Conservation (phyloP, 2,329 filamentous ascomycete species). For the Gremmenia infestans region DNA sequence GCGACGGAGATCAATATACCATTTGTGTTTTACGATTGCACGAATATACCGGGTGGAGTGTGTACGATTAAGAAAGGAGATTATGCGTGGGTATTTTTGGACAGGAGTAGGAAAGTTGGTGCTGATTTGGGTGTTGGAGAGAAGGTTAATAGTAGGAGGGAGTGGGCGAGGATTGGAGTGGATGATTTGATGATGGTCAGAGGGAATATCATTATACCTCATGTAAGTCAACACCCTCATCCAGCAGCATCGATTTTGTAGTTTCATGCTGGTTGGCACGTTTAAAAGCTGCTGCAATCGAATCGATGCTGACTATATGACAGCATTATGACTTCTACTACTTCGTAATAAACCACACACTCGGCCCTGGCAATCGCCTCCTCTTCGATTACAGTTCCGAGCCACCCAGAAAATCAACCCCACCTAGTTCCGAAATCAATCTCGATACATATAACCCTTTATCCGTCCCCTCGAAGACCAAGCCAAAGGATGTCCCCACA, state of each 20-base stretch:
- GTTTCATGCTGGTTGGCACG: too few species aligned
- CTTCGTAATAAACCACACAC: constrained; percentile 84
- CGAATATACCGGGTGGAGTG: constrained; percentile 77
- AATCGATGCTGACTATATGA: constrained; percentile 21
- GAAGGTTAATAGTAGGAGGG: constrained; percentile 55
- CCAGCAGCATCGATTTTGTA: too few species aligned
- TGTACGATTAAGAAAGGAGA: constrained; percentile 92
- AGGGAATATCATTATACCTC: constrained; percentile 86
- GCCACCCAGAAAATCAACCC: constrained; percentile 31
- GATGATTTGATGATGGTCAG: constrained; percentile 93
- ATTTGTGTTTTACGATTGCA: constrained; percentile 96
- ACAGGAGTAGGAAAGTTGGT: constrained; percentile 85
- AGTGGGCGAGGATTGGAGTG: constrained; percentile 91
- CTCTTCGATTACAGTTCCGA: constrained; percentile 72
- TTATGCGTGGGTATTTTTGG: constrained; percentile 85
- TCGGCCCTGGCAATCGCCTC: constrained; percentile 63
- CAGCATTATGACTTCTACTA: constrained; percentile 98
- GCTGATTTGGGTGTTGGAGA: constrained; percentile 73
- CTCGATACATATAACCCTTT: constrained; percentile 35
- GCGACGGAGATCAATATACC: constrained; percentile 84
- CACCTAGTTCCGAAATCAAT: constrained; percentile 10
- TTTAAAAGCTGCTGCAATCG: too few species aligned
- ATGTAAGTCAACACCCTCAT: constrained; percentile 55
- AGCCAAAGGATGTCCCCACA: constrained; percentile 35
- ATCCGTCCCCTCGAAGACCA: constrained; percentile 32